phyloP scores from a whole-genome alignment of 257 asterid species.

The Coffea eugenioides region DNA sequence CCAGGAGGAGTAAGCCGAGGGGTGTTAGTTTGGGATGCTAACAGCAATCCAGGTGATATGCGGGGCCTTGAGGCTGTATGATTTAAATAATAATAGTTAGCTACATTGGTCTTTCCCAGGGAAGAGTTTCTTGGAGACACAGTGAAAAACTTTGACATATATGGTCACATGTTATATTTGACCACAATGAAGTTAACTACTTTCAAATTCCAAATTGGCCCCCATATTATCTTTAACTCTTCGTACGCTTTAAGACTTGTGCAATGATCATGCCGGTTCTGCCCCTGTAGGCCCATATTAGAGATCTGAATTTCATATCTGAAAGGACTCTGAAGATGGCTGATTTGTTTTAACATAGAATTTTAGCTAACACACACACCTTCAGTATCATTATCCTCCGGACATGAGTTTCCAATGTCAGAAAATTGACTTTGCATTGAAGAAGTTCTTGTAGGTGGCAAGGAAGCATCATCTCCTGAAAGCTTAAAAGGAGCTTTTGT shows the following conservation, averaged over 20 bases:
- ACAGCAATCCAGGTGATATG: constrained; percentile 51
- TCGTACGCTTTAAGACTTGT: neutral
- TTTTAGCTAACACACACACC: constrained; percentile 31
- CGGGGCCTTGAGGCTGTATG: constrained; percentile 55
- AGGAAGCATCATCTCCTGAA: constrained; percentile 51
- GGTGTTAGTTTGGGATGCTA: constrained; percentile 80
- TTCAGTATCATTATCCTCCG: constrained; percentile 58
- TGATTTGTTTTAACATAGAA: neutral
- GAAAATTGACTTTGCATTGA: constrained; percentile 49
- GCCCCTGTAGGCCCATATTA: neutral
- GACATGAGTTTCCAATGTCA: constrained; percentile 44
- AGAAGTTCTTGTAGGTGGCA: constrained; percentile 42
- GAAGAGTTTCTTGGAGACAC: neutral
- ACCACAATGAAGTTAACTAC: neutral
- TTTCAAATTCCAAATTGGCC: neutral
- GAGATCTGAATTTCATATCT: neutral
- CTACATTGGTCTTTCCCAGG: neutral
- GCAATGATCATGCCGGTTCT: neutral
- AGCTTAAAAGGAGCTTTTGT: constrained; percentile 23
- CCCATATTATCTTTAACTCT: neutral
- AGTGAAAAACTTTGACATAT: neutral
- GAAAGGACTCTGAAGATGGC: neutral
- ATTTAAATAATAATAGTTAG: constrained; percentile 12
- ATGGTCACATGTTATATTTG: neutral
- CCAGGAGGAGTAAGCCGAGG: constrained; percentile 85